A percentile compares a stretch with the other conserved stretches of the same genome.
Conservation (phyloP, 1,139 yeast genomes). For the Zygoascus meyerae region DNA sequence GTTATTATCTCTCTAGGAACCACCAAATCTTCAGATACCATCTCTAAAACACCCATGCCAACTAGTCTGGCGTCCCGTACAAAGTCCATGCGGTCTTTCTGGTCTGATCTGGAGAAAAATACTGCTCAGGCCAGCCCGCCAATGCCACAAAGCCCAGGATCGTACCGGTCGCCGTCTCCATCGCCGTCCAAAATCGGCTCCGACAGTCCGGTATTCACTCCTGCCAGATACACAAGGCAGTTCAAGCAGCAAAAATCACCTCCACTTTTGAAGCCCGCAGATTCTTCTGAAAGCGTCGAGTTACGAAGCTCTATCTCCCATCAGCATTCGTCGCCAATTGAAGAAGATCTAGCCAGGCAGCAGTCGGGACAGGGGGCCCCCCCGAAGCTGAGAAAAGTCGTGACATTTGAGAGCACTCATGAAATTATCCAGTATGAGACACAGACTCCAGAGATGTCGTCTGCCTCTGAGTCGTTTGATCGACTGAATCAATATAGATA, state of each 20-base stretch:
- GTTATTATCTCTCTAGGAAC: no score
- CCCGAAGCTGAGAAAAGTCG: conserved; percentile 28
- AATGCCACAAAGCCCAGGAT: conserved; percentile 14
- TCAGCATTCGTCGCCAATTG: conserved; percentile 22
- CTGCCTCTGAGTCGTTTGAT: conserved; percentile 1
- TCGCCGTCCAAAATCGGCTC: not conserved
- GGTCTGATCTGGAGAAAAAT: conserved; percentile 29
- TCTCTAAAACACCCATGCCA: conserved; percentile 4
- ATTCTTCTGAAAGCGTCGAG: conserved; percentile 5
- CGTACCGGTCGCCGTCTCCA: conserved; percentile 1
- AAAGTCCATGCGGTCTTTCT: conserved; percentile 27
- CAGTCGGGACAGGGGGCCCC: conserved; percentile 25
- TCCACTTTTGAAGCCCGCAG: no score
- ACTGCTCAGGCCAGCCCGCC: conserved; percentile 16
- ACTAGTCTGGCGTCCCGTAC: conserved; percentile 20
- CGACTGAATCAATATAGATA: conserved; percentile 12
- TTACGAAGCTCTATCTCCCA: conserved; percentile 22
- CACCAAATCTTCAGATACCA: conserved; percentile 4
- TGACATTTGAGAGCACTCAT: conserved; percentile 33
- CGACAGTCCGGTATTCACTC: not conserved
- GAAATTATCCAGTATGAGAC: conserved; percentile 41
- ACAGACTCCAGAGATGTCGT: conserved; percentile 36
- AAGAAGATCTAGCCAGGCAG: conserved; percentile 18
- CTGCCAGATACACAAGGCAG: not conserved
- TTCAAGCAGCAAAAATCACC: not conserved